Base-by-base conservation (phyloP, 257 asterid species). In the Jaltomata sinuosa region DNA sequence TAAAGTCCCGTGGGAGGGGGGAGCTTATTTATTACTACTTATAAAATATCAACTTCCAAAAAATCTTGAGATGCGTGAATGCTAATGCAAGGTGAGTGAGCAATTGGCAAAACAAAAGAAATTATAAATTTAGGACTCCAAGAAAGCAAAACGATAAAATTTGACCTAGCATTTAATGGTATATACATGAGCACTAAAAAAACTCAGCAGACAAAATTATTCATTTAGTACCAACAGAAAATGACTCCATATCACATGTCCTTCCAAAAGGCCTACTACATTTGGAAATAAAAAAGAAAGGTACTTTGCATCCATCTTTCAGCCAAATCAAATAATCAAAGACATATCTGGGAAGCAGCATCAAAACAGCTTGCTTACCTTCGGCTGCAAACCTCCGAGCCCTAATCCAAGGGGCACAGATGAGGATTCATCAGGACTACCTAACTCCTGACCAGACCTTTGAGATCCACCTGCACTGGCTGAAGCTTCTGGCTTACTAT, bases 321-420 rank as follows among this genome's bases (percentile, higher is more conserved):
- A 47, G 81, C 81, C 80, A 74, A 74, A 74, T 74, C 15, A 45
- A 74, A 74, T 45, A 45, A 74, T 74, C 81, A 74, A 34, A 34
- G 38, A 25, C 18, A 74, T 72, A 42, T 74, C 38, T 8, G 22
- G 80, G 19, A 74, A 74, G 80, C 80, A 3, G 80, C 15, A 22
- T 16, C 31, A 74, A 42, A 81, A 31, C 61, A 34, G 54, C 49
- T 18, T n/a, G 65, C 86, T 42, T 85, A 94, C 99, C 98, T 91
- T 94, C 21, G 97, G 93, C 85, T 91, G 97, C 89, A 95, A 92
- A 69, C 92, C 93, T 45, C 95, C 93, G 18, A 91, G 87, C 82
- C 99, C 99, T 89, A 95, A 83, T 50, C 99, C 99, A 83, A 95
- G 89, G 80, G 99, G 99, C 78, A 87, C 87, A 54, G 89, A 79